These are phyloP conservation scores for Phytomonas sp. DNA, from an alignment of 208 protist species.

Conservation along the genomic window DNA sequence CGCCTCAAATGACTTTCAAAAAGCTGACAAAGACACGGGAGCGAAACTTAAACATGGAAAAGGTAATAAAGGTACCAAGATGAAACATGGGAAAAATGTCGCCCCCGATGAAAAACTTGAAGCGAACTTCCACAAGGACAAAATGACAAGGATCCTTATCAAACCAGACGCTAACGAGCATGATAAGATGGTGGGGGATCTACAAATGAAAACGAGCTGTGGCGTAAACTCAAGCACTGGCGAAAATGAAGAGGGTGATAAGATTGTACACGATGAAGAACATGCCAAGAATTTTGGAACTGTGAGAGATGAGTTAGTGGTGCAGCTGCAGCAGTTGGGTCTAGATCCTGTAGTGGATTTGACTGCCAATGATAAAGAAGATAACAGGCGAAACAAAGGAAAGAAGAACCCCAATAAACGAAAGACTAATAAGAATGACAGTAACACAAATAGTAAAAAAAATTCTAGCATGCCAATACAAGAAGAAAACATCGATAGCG, in stretches of 20 bases:
- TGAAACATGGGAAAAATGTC: neutral
- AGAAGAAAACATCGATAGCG: slow-evolving; percentile 34
- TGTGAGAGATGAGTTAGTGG: slow-evolving; percentile 12
- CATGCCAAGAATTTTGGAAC: neutral
- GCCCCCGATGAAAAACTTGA: neutral
- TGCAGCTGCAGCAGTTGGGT: slow-evolving; percentile 20
- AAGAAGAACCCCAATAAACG: slow-evolving; percentile 29
- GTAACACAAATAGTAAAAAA: slow-evolving; percentile 15
- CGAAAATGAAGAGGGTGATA: slow-evolving; percentile 9
- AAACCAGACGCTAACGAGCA: slow-evolving; percentile 10
- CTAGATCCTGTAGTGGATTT: slow-evolving; percentile 18
- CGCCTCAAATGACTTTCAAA: neutral
- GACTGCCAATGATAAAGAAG: slow-evolving; percentile 20
- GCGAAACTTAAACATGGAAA: neutral
- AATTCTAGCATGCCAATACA: slow-evolving; percentile 16
- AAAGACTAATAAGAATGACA: slow-evolving; percentile 20
- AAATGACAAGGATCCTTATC: slow-evolving; percentile 1
- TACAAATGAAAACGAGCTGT: neutral
- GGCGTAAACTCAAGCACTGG: neutral
- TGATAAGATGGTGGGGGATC: neutral
- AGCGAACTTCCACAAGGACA: neutral
- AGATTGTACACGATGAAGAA: neutral
- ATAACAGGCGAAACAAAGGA: slow-evolving; percentile 12
- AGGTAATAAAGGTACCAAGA: neutral
- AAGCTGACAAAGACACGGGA: neutral